phyloP scores from a whole-genome alignment of 2,329 filamentous ascomycete genomes.

The Monilinia aucupariae region DNA sequence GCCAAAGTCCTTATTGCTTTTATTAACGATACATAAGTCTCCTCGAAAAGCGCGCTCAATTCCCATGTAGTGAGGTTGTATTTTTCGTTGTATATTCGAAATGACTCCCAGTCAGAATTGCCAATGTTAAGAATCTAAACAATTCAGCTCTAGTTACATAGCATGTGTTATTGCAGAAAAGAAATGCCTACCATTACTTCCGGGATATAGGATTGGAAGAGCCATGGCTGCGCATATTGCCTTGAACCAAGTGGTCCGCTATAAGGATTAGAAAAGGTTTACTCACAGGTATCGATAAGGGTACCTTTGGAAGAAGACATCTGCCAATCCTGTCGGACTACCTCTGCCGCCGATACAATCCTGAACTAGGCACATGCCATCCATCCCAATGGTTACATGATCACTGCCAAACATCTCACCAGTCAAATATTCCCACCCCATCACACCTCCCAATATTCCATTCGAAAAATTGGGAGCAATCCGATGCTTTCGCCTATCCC shows the following conservation, averaged over 20 bases:
- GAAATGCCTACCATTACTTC: slow-evolving; percentile 33
- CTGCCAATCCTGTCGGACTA: slow-evolving; percentile 27
- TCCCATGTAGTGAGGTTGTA: slow-evolving; percentile 35
- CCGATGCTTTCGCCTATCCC: slow-evolving; percentile 15
- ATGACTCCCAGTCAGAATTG: slow-evolving; percentile 34
- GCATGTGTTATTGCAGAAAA: background rate
- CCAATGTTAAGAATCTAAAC: slow-evolving; percentile 35
- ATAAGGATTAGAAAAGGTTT: slow-evolving; percentile 22
- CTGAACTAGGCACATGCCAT: slow-evolving; percentile 36
- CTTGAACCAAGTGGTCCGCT: slow-evolving; percentile 31
- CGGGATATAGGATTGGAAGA: slow-evolving; percentile 36
- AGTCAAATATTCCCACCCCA: slow-evolving; percentile 37
- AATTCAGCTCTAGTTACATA: background rate
- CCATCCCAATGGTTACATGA: slow-evolving; percentile 34
- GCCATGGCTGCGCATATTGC: slow-evolving; percentile 35
- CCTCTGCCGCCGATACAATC: slow-evolving; percentile 35
- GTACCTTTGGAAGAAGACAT: slow-evolving; percentile 32
- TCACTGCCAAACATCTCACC: slow-evolving; percentile 37
- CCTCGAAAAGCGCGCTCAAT: slow-evolving; percentile 32
- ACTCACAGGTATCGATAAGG: background rate
- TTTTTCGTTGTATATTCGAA: slow-evolving; percentile 28
- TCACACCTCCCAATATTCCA: slow-evolving; percentile 27
- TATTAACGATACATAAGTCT: slow-evolving; percentile 36
- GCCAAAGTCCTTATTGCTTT: slow-evolving; percentile 34
- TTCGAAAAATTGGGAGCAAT: slow-evolving; percentile 15